A percentile compares a stretch with the other conserved stretches of the same genome.
phyloP scores from a whole-genome alignment of 257 asterid species.

The Lavandula angustifolia region DNA sequence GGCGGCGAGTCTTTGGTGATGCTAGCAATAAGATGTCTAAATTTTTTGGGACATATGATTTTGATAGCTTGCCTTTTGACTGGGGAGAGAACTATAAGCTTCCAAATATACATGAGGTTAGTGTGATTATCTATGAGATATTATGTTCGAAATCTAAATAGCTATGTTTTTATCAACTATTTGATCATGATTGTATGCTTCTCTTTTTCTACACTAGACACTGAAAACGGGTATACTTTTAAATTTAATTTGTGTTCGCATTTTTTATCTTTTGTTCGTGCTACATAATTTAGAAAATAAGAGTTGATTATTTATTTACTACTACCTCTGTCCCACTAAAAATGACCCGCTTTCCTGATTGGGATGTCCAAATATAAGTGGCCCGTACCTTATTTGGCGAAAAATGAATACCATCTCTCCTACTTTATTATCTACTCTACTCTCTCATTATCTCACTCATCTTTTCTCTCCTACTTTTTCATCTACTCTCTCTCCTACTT shows the following conservation, averaged over 20 bases:
- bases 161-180: constrained; percentile 12
- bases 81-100: constrained; percentile 88
- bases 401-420: no score
- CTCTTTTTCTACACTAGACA: background rate
- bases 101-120: constrained; percentile 91
- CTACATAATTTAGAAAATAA: background rate
- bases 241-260: background rate
- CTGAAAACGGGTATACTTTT: constrained; percentile 14
- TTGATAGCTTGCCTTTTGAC: constrained; percentile 73
- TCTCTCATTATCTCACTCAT: no score
- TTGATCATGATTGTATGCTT: constrained; percentile 4
- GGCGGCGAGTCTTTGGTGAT: constrained; percentile 86
- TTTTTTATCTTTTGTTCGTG: background rate
- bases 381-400: no score
- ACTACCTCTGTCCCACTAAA: no score
- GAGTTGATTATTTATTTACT: background rate
- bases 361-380: no score
- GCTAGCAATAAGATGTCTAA: constrained; percentile 56
- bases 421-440: no score
- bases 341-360: no score
- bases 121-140: constrained; percentile 22
- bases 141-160: background rate
- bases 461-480: no score
- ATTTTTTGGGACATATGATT: constrained; percentile 77
- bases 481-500: no score